Evolutionary conservation across 345 rosid genomes (phyloP), one percentile per base, ranked within the genome.

Genomic region (Citrus mangshanensis): DNA sequence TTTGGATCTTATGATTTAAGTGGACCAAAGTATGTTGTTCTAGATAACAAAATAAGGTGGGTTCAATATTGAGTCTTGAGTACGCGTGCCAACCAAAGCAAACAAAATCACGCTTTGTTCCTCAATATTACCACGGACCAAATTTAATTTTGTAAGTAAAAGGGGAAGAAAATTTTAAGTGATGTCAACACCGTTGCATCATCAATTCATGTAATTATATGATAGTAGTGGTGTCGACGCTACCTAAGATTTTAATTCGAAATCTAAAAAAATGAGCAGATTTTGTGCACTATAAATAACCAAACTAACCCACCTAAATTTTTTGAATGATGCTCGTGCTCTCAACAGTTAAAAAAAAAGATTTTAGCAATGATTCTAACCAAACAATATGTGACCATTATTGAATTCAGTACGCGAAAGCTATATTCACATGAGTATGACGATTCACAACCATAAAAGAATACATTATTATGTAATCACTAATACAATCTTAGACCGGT

Each of bases 401-500:
- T 72, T 8, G 21, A 19, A 9, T 21, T 10, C 5, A 32, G 28
- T 32, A 16, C n/a, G 14, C n/a, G 24, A 46, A 64, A 49, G 64
- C 18, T 7, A 61, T 60, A 25, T 74, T 60, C 77, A 61, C 56
- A 74, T 5, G 21, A 54, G 6, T 1, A 51, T 51, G 56, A 37
- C 8, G 9, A 37, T 7, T 1, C 56, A 51, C 5, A 24, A 72
- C 24, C 28, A 72, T 65, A 32, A 27, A 22, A 27, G 7, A 21
- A 28, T 8, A 35, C 25, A 13, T 9, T 14, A 5, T 21, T 55
- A 27, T 19, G 42, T 9, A 46, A 46, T 46, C 51, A 46, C 51
- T 46, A 66, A 67, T 18, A 51, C 72, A 66, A 65, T 65, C 63
- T 54, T 54, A 34, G 55, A 76, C 65, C 8, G 16, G 32, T 76